Evolutionary conservation across 176 grass and related monocot species (phyloP), one percentile per base, ranked within the genome.

Genomic region (Thalia dealbata): DNA sequence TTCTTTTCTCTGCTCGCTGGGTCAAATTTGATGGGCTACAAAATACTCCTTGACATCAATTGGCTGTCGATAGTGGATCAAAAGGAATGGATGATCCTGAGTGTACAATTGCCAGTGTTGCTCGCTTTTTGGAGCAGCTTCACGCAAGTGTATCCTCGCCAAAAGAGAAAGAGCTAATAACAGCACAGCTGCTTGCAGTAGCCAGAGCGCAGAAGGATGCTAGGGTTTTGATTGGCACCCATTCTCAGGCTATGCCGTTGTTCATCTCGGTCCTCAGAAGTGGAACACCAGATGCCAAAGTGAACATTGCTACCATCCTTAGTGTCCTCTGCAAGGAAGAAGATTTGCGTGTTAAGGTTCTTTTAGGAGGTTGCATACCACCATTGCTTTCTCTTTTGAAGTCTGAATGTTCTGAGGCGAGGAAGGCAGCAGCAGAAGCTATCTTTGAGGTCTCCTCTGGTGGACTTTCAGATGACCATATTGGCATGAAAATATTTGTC

Each of bases 401-500:
- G 76, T 97, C 87, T 61, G 85, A 97, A 69, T 90, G 81, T 58
- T 62, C 70, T 67, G 76, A 92, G 81, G 85, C 79, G 6, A 91
- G 82, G 66, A 97, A 97, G 76, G 90, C 83, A 42, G 95, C 95
- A 70, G 87, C 95, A 60, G 90, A 97, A 80, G 87, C 90, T 70
- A 91, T 92, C 76, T 91, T 84, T 79, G 95, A 90, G 81, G 89
- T 97, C 19, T 97, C 95, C 19, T 92, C 84, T 71, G 85, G 86
- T 44, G 87, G 95, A 51, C 84, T 97, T 63, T 97, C 74, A 1
- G 89, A 97, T 72, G 95, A 97, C 75, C 95, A 97, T 75, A 90
- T 97, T 82, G 89, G 95, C 51, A 92, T 88, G 81, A 92, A 92
- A 89, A 97, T 97, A 84, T 97, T 97, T 82, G 90, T 92, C 38